A percentile compares a stretch with the other conserved stretches of the same genome.
Evolutionary conservation across 2,329 filamentous ascomycete genomes (phyloP).

Genomic region (Penicillium decumbens): DNA sequence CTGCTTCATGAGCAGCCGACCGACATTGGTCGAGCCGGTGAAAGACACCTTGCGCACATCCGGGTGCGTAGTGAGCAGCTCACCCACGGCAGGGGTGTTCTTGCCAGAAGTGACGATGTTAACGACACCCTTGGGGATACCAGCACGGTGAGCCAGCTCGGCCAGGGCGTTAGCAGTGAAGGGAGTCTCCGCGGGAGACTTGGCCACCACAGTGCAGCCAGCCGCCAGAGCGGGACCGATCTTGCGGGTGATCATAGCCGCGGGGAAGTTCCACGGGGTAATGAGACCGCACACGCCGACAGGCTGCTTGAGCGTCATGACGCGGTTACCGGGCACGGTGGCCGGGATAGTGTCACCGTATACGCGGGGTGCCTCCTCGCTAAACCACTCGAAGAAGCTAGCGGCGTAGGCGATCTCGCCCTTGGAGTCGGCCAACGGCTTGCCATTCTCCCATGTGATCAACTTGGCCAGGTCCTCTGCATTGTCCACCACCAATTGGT

Average conservation of each 20-base stretch:
- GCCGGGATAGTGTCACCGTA: constrained; percentile 61
- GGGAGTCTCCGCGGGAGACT: constrained; percentile 87
- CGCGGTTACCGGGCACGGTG: constrained; percentile 54
- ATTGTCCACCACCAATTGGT: constrained; percentile 62
- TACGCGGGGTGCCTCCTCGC: constrained; percentile 55
- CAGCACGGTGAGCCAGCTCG: constrained; percentile 79
- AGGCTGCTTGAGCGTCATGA: constrained; percentile 62
- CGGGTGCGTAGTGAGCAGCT: constrained; percentile 69
- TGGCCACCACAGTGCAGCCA: constrained; percentile 91
- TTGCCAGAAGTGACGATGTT: constrained; percentile 77
- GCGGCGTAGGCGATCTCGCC: constrained; percentile 57
- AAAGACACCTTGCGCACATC: constrained; percentile 87
- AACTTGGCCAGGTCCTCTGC: constrained; percentile 61
- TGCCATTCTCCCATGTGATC: constrained; percentile 67
- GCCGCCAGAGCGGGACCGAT: constrained; percentile 66
- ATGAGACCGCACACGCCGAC: constrained; percentile 65
- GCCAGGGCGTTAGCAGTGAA: constrained; percentile 84
- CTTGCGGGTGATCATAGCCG: constrained; percentile 52
- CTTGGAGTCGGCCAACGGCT: constrained; percentile 58
- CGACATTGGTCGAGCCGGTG: constrained; percentile 68
- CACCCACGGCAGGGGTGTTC: constrained; percentile 76
- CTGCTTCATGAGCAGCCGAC: constrained; percentile 83
- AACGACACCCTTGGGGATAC: constrained; percentile 83
- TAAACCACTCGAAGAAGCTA: constrained; percentile 61
- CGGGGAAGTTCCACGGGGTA: constrained; percentile 63